phyloP scores from a whole-genome alignment of 2,329 filamentous ascomycete genomes.

The Lachnum nothofagi region DNA sequence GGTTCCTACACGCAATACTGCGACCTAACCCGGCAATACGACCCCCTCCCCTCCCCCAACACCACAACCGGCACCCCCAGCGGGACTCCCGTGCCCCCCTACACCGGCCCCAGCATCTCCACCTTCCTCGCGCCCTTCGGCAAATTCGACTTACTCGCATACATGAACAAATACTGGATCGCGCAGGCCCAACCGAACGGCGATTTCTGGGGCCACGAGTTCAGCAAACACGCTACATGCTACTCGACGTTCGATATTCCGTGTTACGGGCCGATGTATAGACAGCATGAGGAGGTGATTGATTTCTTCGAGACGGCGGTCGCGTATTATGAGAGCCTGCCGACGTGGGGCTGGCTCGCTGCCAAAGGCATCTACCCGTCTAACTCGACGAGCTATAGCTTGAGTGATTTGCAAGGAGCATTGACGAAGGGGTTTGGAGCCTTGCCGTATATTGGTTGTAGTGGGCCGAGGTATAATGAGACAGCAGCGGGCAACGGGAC shows the following conservation, averaged over 20 bases:
- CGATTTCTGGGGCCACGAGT: conserved; percentile 63
- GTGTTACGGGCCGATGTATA: conserved; percentile 58
- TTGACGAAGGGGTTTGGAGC: conserved; percentile 48
- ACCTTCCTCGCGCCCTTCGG: conserved; percentile 55
- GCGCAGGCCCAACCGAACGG: conserved; percentile 50
- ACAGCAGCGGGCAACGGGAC: conserved; percentile 52
- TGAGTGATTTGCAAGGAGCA: conserved; percentile 47
- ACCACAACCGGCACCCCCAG: conserved; percentile 53
- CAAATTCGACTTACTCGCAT: conserved; percentile 54
- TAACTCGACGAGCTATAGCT: conserved; percentile 53
- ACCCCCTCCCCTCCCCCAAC: conserved; percentile 56
- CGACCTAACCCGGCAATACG: conserved; percentile 59
- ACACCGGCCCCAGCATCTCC: conserved; percentile 52
- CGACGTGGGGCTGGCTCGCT: conserved; percentile 57
- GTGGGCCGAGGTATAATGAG: conserved; percentile 54
- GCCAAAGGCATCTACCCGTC: conserved; percentile 50
- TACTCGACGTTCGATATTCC: conserved; percentile 59
- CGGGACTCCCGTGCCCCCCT: conserved; percentile 51
- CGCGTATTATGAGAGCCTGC: conserved; percentile 51
- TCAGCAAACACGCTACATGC: conserved; percentile 64
- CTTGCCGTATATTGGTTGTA: conserved; percentile 57
- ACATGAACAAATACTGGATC: conserved; percentile 64
- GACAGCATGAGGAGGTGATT: conserved; percentile 53
- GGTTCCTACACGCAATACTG: conserved; percentile 64
- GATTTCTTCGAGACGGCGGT: conserved; percentile 60